Evolutionary conservation across 2,329 filamentous ascomycete species (phyloP), one percentile per base, ranked within the genome.

Genomic region (Penicillium sp.): DNA sequence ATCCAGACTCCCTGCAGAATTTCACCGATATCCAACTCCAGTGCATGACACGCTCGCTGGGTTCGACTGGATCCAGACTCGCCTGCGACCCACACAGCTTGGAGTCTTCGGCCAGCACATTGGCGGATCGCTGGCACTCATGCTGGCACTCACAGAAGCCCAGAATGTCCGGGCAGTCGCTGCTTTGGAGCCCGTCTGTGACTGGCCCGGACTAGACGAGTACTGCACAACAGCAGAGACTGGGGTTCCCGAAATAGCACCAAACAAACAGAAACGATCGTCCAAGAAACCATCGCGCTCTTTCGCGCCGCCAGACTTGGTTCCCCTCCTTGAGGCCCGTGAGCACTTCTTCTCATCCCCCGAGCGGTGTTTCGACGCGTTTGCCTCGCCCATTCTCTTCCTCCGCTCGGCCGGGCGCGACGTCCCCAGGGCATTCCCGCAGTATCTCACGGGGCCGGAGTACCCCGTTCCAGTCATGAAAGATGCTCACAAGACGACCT

Each of bases 371-470:
- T 72, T 71, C 31, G 69, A 72, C 42, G 47, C 66, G 0, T 72
- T 72, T 40, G 68, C 69, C 0, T 70, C 66, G 3, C 69, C 69
- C 0, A 50, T 65, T 3, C 45, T 71, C 5, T 69, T 71, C 33
- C 59, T 72, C 7, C 63, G 69, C 15, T 65, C 68, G 1, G 48
- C 69, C 0, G 68, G 68, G 0, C 59, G 63, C 35, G 64, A 69
- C 29, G 63, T 63, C 4, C 69, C 65, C 1, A 51, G 48, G 3
- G 21, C 10, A 2, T 65, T 65, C 29, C 64, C 65, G 2, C 41
- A 47, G 11, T 67, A 67, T 36, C 46, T 55, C 1, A 65, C 54
- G 0, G 64, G 65, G 0, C 53, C 60, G 1, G 58, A 55, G 3
- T 60, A 66, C 37, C 62, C 64, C 1, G 41, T 62, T 3, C 65